Evolutionary conservation across 106 monocot genomes (phyloP).

Genomic region (Posidonia australis): DNA sequence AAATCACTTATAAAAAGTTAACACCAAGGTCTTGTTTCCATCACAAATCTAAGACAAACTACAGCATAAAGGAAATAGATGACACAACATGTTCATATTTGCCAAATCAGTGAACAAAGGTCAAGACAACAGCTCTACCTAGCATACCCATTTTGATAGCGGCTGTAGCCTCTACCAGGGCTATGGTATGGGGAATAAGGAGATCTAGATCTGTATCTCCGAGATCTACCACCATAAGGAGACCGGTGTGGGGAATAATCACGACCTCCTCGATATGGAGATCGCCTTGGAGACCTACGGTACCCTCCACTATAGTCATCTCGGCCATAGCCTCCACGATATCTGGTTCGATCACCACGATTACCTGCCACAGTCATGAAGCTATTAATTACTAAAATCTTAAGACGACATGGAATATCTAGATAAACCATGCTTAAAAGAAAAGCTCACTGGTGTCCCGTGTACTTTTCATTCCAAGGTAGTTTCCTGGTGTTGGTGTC

Average conservation of each 20-base stretch:
- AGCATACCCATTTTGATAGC: constrained; percentile 33
- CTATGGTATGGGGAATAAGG: constrained; percentile 56
- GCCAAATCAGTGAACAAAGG: not conserved
- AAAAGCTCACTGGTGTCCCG: constrained; percentile 33
- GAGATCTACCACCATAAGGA: constrained; percentile 41
- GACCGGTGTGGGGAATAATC: constrained; percentile 32
- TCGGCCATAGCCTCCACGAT: constrained; percentile 45
- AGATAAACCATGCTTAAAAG: not conserved
- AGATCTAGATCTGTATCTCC: constrained; percentile 46
- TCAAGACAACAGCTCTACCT: constrained; percentile 14
- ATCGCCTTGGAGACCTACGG: constrained; percentile 24
- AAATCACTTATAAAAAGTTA: too few relatives aligned
- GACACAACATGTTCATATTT: too few relatives aligned
- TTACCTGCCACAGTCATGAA: constrained; percentile 9
- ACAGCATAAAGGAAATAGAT: not conserved
- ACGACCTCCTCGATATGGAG: constrained; percentile 15
- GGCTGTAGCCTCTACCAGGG: constrained; percentile 46
- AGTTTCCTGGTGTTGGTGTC: constrained; percentile 86
- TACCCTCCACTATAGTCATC: constrained; percentile 33
- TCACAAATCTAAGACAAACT: not conserved
- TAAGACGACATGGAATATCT: not conserved
- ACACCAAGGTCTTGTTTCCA: not conserved
- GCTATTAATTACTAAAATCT: not conserved
- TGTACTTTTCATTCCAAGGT: constrained; percentile 68
- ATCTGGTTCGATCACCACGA: constrained; percentile 20